Evolutionary conservation across 148 eudicot species (phyloP), one percentile per base, ranked within the genome.

Genomic region (Dysphania ambrosioides): DNA sequence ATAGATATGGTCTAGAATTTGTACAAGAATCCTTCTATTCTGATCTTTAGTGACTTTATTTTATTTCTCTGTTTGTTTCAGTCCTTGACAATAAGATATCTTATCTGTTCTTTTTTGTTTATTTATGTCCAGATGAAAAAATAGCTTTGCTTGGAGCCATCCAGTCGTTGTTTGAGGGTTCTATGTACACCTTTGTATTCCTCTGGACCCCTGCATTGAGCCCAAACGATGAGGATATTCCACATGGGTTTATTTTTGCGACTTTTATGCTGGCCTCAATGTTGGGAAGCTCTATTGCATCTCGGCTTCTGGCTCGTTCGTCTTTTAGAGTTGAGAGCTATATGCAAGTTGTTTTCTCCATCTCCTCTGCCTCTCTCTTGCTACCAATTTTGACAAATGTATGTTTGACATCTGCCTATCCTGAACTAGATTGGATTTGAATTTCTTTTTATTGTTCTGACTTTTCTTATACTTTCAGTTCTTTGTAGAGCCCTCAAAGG

Each of bases 121-220:
- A 19, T 60, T 74, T 3, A 35, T 75, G 32, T 80, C 68, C 87
- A 94, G 98, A 94, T 87, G 98, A 94, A 86, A 94, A 91, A 81
- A 94, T 94, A 21, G 98, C 97, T 44, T 83, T 94, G 77, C 81
- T 94, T 73, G 98, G 97, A 68, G 98, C 98, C 61, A 94, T 94
- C 77, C 98, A 94, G 80, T 94, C 98, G 23, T 84, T 94, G 30
- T 94, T 94, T 82, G 98, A 94, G 86, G 98, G 97, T 82, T 94
- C 98, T 30, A 91, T 91, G 98, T 91, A 94, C 60, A 94, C 98
- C 34, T 94, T 91, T 82, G 98, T 94, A 75, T 94, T 94, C 84
- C 92, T 91, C 12, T 94, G 97, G 98, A 94, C 98, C 51, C 98
- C 97, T 79, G 98, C 97, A 74, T 82, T 94, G 83, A 94, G 98